Conservation (phyloP, 164 flowering plant species). For the Berberis vulgaris region DNA sequence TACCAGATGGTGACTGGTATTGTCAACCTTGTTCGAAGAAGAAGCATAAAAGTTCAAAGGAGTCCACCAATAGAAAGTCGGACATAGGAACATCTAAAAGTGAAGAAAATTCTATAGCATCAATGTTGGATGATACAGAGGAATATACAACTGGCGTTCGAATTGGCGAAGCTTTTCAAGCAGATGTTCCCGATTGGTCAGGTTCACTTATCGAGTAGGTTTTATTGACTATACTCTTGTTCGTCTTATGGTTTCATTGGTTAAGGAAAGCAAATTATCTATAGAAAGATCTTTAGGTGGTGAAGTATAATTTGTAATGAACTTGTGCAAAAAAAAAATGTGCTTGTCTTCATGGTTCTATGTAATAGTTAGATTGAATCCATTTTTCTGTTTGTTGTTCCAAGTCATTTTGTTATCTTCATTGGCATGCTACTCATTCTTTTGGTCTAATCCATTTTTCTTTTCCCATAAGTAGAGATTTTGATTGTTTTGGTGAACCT, state of each 20-base stretch:
- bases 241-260: neutral
- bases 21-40: constrained; percentile 58
- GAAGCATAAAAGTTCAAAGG: constrained; percentile 35
- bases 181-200: constrained; percentile 69
- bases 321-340: no score
- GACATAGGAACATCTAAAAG: constrained; percentile 22
- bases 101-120: constrained; percentile 28
- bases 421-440: neutral
- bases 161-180: constrained; percentile 79
- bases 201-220: constrained; percentile 59
- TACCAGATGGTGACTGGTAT: constrained; percentile 65
- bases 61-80: constrained; percentile 14
- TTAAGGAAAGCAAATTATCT: neutral
- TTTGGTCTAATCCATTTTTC: neutral
- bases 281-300: no score
- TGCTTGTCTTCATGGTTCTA: no score
- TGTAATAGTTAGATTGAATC: neutral
- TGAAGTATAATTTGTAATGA: no score
- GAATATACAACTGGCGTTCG: constrained; percentile 59
- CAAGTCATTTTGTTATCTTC: neutral
- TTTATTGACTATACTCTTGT: neutral
- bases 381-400: neutral
- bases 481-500: constrained; percentile 31
- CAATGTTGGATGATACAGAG: constrained; percentile 54
- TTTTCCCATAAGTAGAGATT: constrained; percentile 30